phyloP scores from a whole-genome alignment of 352 stramenopile species.

The Phytophthora agathidicida region DNA sequence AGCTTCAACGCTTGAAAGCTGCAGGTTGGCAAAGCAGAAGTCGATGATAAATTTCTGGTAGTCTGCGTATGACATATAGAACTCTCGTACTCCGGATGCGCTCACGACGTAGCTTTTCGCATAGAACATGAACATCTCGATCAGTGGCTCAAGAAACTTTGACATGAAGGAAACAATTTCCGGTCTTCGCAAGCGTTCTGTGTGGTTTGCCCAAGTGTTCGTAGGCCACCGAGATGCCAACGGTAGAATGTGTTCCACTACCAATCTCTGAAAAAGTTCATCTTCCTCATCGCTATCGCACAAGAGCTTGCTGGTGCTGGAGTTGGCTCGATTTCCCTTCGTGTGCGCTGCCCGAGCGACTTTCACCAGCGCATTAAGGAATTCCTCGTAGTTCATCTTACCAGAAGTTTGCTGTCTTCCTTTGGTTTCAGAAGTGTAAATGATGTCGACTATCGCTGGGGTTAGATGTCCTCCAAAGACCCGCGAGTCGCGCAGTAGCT shows the following conservation, averaged over 20 bases:
- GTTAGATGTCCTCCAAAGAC: slow-evolving; percentile 61
- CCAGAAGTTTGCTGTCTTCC: slow-evolving; percentile 58
- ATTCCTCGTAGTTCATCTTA: slow-evolving; percentile 83
- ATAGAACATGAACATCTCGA: slow-evolving; percentile 85
- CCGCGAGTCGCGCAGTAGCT: slow-evolving; percentile 62
- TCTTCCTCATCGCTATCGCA: slow-evolving; percentile 57
- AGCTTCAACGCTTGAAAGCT: slow-evolving; percentile 71
- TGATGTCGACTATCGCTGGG: slow-evolving; percentile 75
- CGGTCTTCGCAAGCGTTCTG: slow-evolving; percentile 43
- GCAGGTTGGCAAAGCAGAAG: slow-evolving; percentile 72
- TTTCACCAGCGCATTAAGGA: slow-evolving; percentile 78
- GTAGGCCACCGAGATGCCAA: slow-evolving; percentile 63
- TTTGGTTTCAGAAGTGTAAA: slow-evolving; percentile 83
- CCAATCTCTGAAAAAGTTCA: slow-evolving; percentile 56
- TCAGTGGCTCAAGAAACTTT: slow-evolving; percentile 68
- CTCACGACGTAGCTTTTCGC: slow-evolving; percentile 60
- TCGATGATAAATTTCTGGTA: slow-evolving; percentile 81
- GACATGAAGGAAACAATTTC: slow-evolving; percentile 68
- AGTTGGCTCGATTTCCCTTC: slow-evolving; percentile 33
- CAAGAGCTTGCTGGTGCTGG: slow-evolving; percentile 33
- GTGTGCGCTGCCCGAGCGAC: slow-evolving; percentile 50
- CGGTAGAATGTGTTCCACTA: slow-evolving; percentile 67
- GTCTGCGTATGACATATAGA: slow-evolving; percentile 74
- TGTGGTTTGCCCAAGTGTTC: slow-evolving; percentile 56
- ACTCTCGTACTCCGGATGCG: slow-evolving; percentile 51